Evolutionary conservation across 768 basidiomycete species (phyloP), one percentile per base, ranked within the genome.

Genomic region (Xerocomellus amylosporus): DNA sequence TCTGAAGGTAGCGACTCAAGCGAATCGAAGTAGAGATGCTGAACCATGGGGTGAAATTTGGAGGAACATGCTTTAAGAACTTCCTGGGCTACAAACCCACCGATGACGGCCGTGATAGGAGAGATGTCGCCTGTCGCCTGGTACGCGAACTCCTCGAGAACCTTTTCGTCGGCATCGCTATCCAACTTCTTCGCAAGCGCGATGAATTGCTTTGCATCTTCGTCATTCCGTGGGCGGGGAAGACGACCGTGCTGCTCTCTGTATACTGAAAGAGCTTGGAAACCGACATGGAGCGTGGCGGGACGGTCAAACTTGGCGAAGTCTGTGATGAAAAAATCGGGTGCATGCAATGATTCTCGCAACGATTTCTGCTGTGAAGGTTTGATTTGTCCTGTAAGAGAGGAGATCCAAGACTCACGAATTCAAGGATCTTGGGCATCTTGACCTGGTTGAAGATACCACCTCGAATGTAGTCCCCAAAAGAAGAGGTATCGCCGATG

Each of bases 391-490:
- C 20, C 26, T 30, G 17, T 0, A 20, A 46, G 37, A 60, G 14
- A 36, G 46, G 28, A 17, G 24, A 13, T 37, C 15, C 24, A 39
- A 26, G 4, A 79, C 93, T 66, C 64, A 98, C 96, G 65, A 98
- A 99, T 69, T 93, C 84, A 46, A 98, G 75, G 46, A 93, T 80
- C 75, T 96, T 98, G 10, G 97, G 97, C 93, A 98, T 96, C 76
- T 98, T 99, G 59, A 98, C 94, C 72, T 99, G 97, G 8, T 91
- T 93, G 71, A 98, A 99, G 57, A 95, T 88, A 36, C 97, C 97
- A 24, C 96, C 97, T 28, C 83, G 68, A 61, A 86, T 83, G 74
- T 98, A 98, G 42, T 82, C 78, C 26, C 85, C 78, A 12, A 97
- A 68, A 34, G 79, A 79, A 30, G 86, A 82, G 3, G 95, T 98